Conservation (phyloP, 306 rosid species). For the Fragaria ananassa region DNA sequence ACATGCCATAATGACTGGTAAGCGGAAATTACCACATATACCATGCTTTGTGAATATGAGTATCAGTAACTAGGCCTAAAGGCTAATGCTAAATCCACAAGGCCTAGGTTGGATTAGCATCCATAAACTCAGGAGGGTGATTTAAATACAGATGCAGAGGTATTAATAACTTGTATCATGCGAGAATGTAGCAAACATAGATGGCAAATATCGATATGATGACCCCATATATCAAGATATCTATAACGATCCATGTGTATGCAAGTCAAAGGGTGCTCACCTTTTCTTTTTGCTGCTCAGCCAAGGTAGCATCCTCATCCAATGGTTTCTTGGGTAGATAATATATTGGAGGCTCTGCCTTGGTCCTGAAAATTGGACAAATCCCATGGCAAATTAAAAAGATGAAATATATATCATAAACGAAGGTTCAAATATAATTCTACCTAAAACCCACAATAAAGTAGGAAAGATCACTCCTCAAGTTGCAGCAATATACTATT, state of each 20-base stretch:
- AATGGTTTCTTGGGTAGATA: slow-evolving; percentile 85
- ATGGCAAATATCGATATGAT: not conserved
- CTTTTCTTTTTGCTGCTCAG: slow-evolving; percentile 76
- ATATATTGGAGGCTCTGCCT: slow-evolving; percentile 87
- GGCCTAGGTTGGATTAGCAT: not conserved
- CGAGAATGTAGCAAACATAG: not conserved
- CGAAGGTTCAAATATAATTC: slow-evolving; percentile 15
- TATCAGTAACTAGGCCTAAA: not conserved
- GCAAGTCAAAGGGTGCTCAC: slow-evolving; percentile 30
- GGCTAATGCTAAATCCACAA: not conserved
- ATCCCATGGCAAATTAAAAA: slow-evolving; percentile 23
- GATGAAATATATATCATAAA: slow-evolving; percentile 5
- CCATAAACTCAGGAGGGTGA: not conserved
- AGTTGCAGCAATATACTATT: slow-evolving; percentile 66
- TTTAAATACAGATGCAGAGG: not conserved
- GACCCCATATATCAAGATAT: not conserved
- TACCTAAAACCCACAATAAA: slow-evolving; percentile 46
- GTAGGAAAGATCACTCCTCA: slow-evolving; percentile 54
- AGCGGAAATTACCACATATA: not conserved
- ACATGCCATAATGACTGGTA: not conserved
- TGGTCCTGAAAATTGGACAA: slow-evolving; percentile 60
- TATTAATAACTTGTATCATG: not conserved
- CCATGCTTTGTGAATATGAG: not conserved
- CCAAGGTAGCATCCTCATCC: slow-evolving; percentile 49
- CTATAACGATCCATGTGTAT: not conserved